Conservation (phyloP, 2,329 filamentous ascomycete genomes). For the Metarhizium robertsii region DNA sequence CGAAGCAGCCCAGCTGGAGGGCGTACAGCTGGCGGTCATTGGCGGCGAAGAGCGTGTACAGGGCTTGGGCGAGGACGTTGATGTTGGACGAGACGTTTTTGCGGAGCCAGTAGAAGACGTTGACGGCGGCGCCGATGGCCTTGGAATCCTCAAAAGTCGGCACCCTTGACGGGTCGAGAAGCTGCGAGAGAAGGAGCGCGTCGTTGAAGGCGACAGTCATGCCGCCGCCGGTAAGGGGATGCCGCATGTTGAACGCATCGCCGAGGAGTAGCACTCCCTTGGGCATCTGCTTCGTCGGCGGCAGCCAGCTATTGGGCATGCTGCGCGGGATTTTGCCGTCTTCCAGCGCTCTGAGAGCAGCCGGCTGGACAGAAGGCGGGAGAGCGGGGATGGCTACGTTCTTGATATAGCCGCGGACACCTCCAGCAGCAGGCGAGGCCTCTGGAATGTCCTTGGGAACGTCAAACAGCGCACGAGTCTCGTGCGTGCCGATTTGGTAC, state of each 20-base stretch:
- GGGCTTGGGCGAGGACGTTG: slow-evolving; percentile 93
- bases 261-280: slow-evolving; percentile 72
- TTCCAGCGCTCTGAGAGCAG: slow-evolving; percentile 67
- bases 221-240: slow-evolving; percentile 90
- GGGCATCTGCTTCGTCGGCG: slow-evolving; percentile 51
- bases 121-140: slow-evolving; percentile 59
- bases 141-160: slow-evolving; percentile 59
- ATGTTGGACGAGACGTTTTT: slow-evolving; percentile 80
- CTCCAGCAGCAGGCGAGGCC: slow-evolving; percentile 65
- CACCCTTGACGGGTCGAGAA: slow-evolving; percentile 62
- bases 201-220: slow-evolving; percentile 98
- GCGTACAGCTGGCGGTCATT: slow-evolving; percentile 67
- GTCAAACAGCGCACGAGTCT: slow-evolving; percentile 85
- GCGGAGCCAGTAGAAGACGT: slow-evolving; percentile 74
- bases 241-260: slow-evolving; percentile 98
- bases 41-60: slow-evolving; percentile 87
- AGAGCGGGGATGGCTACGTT: slow-evolving; percentile 73
- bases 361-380: slow-evolving; percentile 60
- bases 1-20: slow-evolving; percentile 84
- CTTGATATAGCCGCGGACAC: slow-evolving; percentile 74
- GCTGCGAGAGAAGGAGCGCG: slow-evolving; percentile 63
- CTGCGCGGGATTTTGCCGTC: slow-evolving; percentile 65
- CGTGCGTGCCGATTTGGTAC: slow-evolving; percentile 93
- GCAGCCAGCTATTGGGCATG: slow-evolving; percentile 96
- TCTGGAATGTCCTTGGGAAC: slow-evolving; percentile 69